A percentile compares a stretch with the other conserved stretches of the same genome.
phyloP scores from a whole-genome alignment of 768 basidiomycete species.

The Erythrobasidium yunnanense region DNA sequence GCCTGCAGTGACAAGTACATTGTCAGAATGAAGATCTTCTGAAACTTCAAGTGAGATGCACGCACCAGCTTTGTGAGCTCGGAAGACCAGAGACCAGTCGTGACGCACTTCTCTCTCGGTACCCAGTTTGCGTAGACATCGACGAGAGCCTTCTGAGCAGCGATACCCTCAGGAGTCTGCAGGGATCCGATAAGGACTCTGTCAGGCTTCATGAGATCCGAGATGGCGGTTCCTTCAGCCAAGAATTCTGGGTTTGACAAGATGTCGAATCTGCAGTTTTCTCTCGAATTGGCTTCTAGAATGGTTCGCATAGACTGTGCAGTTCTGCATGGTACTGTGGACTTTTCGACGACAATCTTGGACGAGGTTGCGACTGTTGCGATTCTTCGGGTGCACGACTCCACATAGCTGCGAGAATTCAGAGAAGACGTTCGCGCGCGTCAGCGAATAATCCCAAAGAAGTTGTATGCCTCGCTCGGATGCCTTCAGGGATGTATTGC shows the following conservation, averaged over 20 bases:
- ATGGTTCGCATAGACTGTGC: slow-evolving; percentile 99
- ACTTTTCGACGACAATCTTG: slow-evolving; percentile 99
- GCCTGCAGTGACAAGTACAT: slow-evolving; percentile 44
- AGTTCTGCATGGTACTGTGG: slow-evolving; percentile 95
- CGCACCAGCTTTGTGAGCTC: slow-evolving; percentile 78
- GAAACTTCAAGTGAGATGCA: background rate
- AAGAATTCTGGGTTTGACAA: slow-evolving; percentile 99
- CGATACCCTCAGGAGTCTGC: slow-evolving; percentile 70
- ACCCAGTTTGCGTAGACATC: slow-evolving; percentile 96
- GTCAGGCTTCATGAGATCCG: slow-evolving; percentile 77
- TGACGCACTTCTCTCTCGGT: slow-evolving; percentile 66
- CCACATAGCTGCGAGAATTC: slow-evolving; percentile 74
- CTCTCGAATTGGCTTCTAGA: slow-evolving; percentile 92
- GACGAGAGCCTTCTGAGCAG: slow-evolving; percentile 63
- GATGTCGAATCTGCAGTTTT: slow-evolving; percentile 85
- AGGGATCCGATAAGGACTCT: slow-evolving; percentile 95
- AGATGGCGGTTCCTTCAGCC: slow-evolving; percentile 93
- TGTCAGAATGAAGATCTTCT: background rate
- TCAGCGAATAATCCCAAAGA: too few relatives aligned
- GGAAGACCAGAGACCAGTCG: slow-evolving; percentile 95
- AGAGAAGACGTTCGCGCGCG: too few relatives aligned
- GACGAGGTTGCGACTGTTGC: slow-evolving; percentile 76
- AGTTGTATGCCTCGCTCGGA: too few relatives aligned
- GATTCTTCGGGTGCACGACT: slow-evolving; percentile 90
- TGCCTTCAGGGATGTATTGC: too few relatives aligned